Conservation (phyloP, 306 rosid species). For the Inga oerstediana region DNA sequence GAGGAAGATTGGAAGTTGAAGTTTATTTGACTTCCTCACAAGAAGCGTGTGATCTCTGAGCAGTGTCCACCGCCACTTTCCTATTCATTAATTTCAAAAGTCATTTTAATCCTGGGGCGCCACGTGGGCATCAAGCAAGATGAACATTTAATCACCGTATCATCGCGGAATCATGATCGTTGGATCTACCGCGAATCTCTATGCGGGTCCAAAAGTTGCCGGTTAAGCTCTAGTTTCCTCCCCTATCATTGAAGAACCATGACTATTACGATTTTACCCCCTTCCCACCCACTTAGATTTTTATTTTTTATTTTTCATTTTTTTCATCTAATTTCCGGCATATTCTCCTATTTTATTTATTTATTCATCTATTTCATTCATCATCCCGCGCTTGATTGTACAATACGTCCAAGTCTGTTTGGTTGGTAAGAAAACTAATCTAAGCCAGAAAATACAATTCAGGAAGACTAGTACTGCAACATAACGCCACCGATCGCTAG, state of each 20-base stretch:
- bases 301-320: background rate
- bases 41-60: background rate
- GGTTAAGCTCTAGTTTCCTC: background rate
- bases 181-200: background rate
- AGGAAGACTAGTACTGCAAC: background rate
- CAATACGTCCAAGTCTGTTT: background rate
- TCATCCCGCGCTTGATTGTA: background rate
- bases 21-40: background rate
- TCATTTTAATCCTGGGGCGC: background rate
- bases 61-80: background rate
- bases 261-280: background rate
- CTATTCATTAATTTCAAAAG: background rate
- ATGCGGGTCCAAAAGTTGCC: background rate
- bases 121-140: constrained; percentile 5
- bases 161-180: background rate
- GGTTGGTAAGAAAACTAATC: constrained; percentile 9
- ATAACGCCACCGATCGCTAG: background rate
- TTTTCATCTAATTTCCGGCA: background rate
- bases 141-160: background rate
- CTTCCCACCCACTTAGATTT: background rate
- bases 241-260: background rate
- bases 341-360: background rate
- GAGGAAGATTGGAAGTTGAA: background rate
- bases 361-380: background rate
- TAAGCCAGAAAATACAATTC: background rate